Evolutionary conservation across 345 rosid genomes (phyloP).

Genomic region (Nephelium lappaceum): DNA sequence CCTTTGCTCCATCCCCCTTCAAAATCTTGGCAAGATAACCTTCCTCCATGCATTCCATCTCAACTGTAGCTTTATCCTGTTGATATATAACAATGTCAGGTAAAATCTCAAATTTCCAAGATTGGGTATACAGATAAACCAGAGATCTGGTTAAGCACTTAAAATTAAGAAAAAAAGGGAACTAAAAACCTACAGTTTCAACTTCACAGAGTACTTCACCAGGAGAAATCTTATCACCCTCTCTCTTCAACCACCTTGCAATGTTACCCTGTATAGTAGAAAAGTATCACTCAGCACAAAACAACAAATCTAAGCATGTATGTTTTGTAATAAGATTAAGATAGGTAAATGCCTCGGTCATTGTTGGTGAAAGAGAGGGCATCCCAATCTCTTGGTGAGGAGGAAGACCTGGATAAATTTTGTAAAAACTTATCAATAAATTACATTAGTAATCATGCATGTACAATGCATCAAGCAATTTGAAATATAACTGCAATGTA

Average conservation of each 20-base stretch:
- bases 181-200: slow-evolving; percentile 73
- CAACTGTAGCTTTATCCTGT: slow-evolving; percentile 96
- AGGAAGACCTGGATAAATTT: slow-evolving; percentile 71
- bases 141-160: slow-evolving; percentile 1
- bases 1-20: slow-evolving; percentile 86
- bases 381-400: slow-evolving; percentile 96
- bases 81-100: slow-evolving; percentile 19
- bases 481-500: no score
- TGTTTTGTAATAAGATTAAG: slow-evolving; percentile 2
- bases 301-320: slow-evolving; percentile 8
- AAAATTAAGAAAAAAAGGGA: slow-evolving; percentile 16
- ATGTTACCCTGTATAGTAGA: slow-evolving; percentile 80
- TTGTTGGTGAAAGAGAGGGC: slow-evolving; percentile 99
- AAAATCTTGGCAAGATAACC: slow-evolving; percentile 94
- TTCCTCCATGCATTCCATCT: slow-evolving; percentile 99
- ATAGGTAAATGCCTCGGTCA: slow-evolving; percentile 74
- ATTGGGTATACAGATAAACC: slow-evolving; percentile 11
- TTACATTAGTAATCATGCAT: neutral
- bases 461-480: slow-evolving; percentile 2
- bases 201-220: slow-evolving; percentile 99
- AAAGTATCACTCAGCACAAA: slow-evolving; percentile 24
- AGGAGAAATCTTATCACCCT: slow-evolving; percentile 82
- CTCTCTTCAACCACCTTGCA: slow-evolving; percentile 97
- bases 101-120: slow-evolving; percentile 14
- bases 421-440: slow-evolving; percentile 18